Base-by-base conservation (phyloP, 2,329 filamentous ascomycete species). In the Rosellinia necatrix region DNA sequence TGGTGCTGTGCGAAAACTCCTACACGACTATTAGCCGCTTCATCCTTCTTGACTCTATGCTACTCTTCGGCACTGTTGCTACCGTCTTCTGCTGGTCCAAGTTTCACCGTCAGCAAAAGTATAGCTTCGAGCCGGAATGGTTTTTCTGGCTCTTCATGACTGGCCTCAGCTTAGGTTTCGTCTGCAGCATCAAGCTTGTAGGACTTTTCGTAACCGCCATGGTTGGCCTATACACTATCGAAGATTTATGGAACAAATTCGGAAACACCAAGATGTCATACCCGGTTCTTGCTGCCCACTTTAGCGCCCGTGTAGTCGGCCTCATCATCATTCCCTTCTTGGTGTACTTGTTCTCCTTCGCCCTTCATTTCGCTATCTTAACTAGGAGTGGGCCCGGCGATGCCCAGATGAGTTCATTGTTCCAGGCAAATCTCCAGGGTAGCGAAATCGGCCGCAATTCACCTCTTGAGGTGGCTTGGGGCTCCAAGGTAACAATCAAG, bases 341-440 rank as follows among this genome's bases (percentile, higher is more conserved):
- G 56, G 91, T 99, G 67, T 99, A 99, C 78, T 87, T 97, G 76
- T 87, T 97, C 72, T 96, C 92, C 38, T 99, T 99, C 74, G 96
- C 90, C 66, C 76, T 96, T 50, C 94, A 99, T 76, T 99, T 99
- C 74, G 82, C 91, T 60, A 91, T 99, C 61, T 84, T 99, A 56
- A 91, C 96, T 74, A 93, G 91, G 76, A 93, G 88, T 67, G 94
- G 94, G 17, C 94, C 96, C 6, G 94, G 94, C 51, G 94, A 99
- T 78, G 94, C 94, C n/a, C 94, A 99, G 76, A 99, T 99, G 94
- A 97, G 92, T 78, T 99, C 94, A 22, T 85, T 99, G 47, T 99
- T 99, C 83, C 94, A 99, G 74, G 94, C 96, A 43, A 99, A 99
- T 71, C 82, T 99, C 32, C 88, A 86, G 67, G 94, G 94, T 22